Base-by-base conservation (phyloP, 139 green algal genomes). In the Tetraselmis striata region DNA sequence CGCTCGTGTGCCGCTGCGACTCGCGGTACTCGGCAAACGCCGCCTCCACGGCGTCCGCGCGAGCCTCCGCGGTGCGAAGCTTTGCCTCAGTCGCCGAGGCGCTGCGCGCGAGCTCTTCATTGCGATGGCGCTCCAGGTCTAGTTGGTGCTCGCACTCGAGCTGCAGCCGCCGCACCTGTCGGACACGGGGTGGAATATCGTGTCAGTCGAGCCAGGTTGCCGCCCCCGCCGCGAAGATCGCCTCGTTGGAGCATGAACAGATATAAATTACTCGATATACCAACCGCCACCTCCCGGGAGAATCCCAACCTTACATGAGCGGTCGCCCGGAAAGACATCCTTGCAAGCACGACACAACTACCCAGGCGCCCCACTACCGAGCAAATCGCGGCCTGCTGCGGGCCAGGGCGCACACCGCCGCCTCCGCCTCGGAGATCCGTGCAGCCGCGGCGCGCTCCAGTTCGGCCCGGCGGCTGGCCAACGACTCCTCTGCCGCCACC, bases 101-200 rank as follows among this genome's bases (percentile, higher is more conserved):
- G 59, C 87, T 84, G n/a, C 87, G 87, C 25, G 81, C 86, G 59
- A 89, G 30, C 83, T 92, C 86, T 0, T 76, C 75, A 32, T 84
- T 88, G 29, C 84, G 86, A 79, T 90, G 85, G 0, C 85, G 67
- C 86, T 93, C 90, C 2, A 94, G 88, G 24, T 91, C 85, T 28
- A 95, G 85, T 83, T 94, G 89, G 84, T 94, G 90, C 83, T 95
- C 89, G 77, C 88, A 94, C 80, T 94, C 89, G 29, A 90, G 84
- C 84, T 92, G 83, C 30, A 87, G 59, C 5, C 80, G 75, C 31
- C 32, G 45, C 45, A 67, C n/a, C n/a, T n/a, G n/a, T n/a, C n/a
- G n/a, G n/a, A n/a, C n/a, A n/a, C n/a, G n/a, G n/a, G n/a, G n/a
- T n/a, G n/a, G n/a, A n/a, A n/a, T n/a, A n/a, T n/a, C n/a, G n/a